phyloP scores from a whole-genome alignment of 148 eudicot genomes.

The Rhododendron griersonianum region DNA sequence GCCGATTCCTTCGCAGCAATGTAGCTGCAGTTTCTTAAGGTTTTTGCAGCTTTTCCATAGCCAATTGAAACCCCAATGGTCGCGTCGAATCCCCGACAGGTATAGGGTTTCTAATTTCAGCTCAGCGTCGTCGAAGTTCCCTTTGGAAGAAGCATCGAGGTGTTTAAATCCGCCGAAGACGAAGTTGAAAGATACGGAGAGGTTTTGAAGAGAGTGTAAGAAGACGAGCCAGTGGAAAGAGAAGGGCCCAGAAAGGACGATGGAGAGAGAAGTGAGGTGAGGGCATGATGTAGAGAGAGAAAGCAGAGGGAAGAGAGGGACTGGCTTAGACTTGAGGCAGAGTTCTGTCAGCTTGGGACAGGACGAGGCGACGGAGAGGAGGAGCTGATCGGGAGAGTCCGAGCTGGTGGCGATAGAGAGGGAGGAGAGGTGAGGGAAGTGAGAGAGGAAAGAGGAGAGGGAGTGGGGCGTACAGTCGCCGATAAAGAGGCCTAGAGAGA shows the following conservation, averaged over 20 bases:
- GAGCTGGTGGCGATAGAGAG: neutral
- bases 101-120: conserved; percentile 30
- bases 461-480: neutral
- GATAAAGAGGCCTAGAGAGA: neutral
- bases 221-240: neutral
- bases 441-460: neutral
- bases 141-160: neutral
- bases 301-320: conserved; percentile 14
- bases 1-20: conserved; percentile 51
- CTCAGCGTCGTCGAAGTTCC: neutral
- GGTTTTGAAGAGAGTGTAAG: neutral
- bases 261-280: neutral
- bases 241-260: neutral
- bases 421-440: neutral
- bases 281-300: conserved; percentile 36
- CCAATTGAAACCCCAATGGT: conserved; percentile 39
- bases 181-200: neutral
- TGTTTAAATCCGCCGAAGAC: neutral
- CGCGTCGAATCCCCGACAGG: conserved; percentile 28
- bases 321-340: conserved; percentile 23
- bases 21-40: conserved; percentile 31
- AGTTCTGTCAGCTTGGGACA: conserved; percentile 21
- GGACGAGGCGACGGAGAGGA: conserved; percentile 24
- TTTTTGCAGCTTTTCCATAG: conserved; percentile 48
- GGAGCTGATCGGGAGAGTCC: neutral